Base-by-base conservation (phyloP, 495 filamentous ascomycete genomes). In the Neurospora terricola region DNA sequence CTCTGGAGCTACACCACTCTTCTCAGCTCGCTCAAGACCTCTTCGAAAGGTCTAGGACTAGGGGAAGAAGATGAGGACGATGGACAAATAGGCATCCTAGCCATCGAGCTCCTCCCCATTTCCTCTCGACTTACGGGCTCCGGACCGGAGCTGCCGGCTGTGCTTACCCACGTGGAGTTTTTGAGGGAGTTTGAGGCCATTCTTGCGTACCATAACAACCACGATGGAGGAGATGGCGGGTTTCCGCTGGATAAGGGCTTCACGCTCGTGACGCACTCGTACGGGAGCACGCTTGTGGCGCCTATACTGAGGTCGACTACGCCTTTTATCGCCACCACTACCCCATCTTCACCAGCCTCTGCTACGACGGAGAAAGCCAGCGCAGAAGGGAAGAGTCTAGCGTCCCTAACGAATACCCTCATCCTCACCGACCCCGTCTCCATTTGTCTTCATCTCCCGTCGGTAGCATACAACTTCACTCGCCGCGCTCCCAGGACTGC, bases 381-480 rank as follows among this genome's bases (percentile, higher is more conserved):
- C 21, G 10, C 48, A 27, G 11, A 7, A 62, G 48, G 48, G 12
- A 62, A 62, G 23, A 62, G 27, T 34, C 76, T 88, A 9, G 80
- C 80, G 36, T 71, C 75, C 11, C 81, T 82, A 12, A 85, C 90
- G 23, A 79, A 81, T 7, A 81, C 86, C 4, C 72, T 87, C 3
- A 76, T 92, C 8, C 80, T 92, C 27, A 84, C 91, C 38, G 90
- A 92, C 77, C 90, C 90, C 1, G 88, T 92, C n/a, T 86, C 85
- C 5, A 83, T 92, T 38, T 75, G 91, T 27, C 82, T 92, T 39
- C 90, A 92, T 78, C 80, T 90, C 12, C 90, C 90, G 34, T 85
- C 90, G 73, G 88, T 92, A 48, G 89, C 89, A n/a, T 92, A 89
- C 83, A 92, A 92, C 76, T 92, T 92, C 76, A 90, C 87, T 14